Conservation (phyloP, 1,284 basidiomycete genomes). For the Malassezia yamatoensis region DNA sequence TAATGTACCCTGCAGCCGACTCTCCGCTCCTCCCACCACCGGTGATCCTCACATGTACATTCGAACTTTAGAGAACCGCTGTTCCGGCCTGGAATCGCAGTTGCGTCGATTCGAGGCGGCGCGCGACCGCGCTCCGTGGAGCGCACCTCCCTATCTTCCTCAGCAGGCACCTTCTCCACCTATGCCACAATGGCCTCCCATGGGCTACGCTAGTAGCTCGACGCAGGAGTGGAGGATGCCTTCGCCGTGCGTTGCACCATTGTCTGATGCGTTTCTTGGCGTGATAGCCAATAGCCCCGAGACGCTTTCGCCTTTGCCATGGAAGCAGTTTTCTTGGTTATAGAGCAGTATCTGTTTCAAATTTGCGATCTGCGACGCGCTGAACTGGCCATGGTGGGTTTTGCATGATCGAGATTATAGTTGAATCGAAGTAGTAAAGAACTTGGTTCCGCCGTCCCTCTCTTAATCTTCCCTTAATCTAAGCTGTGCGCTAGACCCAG, state of each 20-base stretch:
- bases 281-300: not conserved
- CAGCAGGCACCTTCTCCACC: not conserved
- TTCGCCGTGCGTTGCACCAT: not conserved
- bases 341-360: not conserved
- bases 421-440: too few species aligned
- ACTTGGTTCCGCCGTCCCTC: too few species aligned
- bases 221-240: not conserved
- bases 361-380: too few species aligned
- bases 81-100: conserved; percentile 4
- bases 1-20: conserved; percentile 2
- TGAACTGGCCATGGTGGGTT: too few species aligned
- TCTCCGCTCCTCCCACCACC: not conserved
- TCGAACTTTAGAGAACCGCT: conserved; percentile 8
- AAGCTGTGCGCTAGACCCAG: too few species aligned
- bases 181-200: not conserved
- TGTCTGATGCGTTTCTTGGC: not conserved
- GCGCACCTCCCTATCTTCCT: not conserved
- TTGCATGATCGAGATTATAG: too few species aligned
- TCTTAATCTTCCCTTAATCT: too few species aligned
- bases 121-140: not conserved
- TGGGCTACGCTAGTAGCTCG: not conserved
- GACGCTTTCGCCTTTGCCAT: not conserved
- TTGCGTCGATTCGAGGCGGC: not conserved
- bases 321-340: not conserved
- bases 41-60: conserved; percentile 5